Conservation (phyloP, 2,329 filamentous ascomycete species). For the Fusarium sp. region DNA sequence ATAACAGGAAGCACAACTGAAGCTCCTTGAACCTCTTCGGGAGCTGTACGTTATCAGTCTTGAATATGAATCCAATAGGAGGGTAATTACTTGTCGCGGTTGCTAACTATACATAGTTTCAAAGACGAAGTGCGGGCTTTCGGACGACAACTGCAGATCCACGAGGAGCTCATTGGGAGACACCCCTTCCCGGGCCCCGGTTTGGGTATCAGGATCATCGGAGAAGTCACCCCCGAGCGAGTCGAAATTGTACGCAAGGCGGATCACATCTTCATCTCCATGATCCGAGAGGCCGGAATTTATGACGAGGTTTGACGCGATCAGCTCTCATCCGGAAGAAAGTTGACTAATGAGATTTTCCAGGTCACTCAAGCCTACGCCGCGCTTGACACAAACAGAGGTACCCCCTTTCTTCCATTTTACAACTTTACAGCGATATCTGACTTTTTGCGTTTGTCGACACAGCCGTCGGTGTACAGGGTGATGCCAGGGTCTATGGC, state of each 20-base stretch:
- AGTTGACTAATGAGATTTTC: conserved; percentile 1
- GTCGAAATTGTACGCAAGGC: conserved; percentile 76
- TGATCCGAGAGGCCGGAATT: conserved; percentile 73
- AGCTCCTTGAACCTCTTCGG: conserved; percentile 25
- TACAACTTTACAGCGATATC: conserved; percentile 9
- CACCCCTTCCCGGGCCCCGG: conserved; percentile 78
- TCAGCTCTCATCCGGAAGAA: conserved; percentile 8
- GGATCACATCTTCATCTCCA: conserved; percentile 77
- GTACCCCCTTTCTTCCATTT: background rate
- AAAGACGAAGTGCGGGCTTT: conserved; percentile 73
- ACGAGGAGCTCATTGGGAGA: conserved; percentile 47
- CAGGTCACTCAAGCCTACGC: conserved; percentile 45
- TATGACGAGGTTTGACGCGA: conserved; percentile 50
- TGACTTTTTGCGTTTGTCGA: conserved; percentile 5
- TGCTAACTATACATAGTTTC: conserved; percentile 56
- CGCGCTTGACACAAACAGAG: conserved; percentile 38
- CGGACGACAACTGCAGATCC: conserved; percentile 46
- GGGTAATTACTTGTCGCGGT: conserved; percentile 4
- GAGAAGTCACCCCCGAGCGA: conserved; percentile 79
- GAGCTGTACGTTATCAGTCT: conserved; percentile 58
- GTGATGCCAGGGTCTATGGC: conserved; percentile 45
- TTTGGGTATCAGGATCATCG: conserved; percentile 81
- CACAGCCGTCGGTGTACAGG: conserved; percentile 50
- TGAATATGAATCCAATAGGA: conserved; percentile 1
- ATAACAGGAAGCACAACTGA: conserved; percentile 40